These are phyloP conservation scores for Tillandsia fasciculata DNA, from an alignment of 176 grass and related monocot species.

Conservation along the genomic window DNA sequence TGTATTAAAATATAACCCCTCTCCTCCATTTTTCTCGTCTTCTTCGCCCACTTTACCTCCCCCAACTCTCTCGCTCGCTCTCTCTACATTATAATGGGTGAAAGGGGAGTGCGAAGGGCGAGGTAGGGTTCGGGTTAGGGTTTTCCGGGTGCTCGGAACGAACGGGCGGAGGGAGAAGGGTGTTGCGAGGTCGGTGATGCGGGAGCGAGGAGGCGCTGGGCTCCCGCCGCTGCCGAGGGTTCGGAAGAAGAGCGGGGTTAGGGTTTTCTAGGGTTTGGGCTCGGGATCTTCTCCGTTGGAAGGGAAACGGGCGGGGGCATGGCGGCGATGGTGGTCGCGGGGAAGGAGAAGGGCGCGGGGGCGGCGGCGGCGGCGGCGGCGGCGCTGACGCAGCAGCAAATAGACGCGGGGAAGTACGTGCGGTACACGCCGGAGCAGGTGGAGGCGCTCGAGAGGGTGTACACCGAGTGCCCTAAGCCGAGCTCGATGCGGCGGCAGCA, in stretches of 20 bases:
- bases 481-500: conserved; percentile 80
- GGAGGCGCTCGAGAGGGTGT: conserved; percentile 93
- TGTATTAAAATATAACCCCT: neutral
- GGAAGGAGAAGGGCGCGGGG: conserved; percentile 44
- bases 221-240: neutral
- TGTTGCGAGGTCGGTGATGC: conserved; percentile 3
- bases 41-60: neutral
- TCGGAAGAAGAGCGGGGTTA: neutral
- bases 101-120: no score
- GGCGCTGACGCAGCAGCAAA: conserved; percentile 24
- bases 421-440: conserved; percentile 98
- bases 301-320: neutral
- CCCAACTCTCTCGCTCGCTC: no score
- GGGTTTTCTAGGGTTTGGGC: neutral
- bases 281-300: neutral
- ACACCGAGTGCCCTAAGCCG: conserved; percentile 95
- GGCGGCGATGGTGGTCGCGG: neutral
- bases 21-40: neutral
- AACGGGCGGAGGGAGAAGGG: neutral
- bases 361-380: conserved; percentile 28
- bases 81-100: no score
- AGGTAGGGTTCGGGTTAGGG: neutral
- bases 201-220: conserved; percentile 7
- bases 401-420: conserved; percentile 94
- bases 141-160: neutral